These are phyloP conservation scores for Suillus paluster DNA, from an alignment of 768 basidiomycete species.

Conservation along the genomic window DNA sequence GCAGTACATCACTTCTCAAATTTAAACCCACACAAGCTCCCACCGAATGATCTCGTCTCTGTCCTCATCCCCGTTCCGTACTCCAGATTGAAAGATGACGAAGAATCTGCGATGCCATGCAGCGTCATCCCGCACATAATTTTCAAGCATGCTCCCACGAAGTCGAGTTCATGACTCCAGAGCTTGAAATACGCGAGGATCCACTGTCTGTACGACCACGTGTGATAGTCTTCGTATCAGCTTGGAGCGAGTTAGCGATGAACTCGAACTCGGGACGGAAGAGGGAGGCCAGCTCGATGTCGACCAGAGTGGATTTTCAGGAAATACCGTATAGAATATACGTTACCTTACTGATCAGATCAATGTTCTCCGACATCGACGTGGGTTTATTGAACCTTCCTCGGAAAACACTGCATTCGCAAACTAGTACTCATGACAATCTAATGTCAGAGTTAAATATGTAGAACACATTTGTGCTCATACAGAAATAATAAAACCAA, in stretches of 20 bases:
- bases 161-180: constrained; percentile 76
- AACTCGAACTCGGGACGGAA: constrained; percentile 82
- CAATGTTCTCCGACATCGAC: too few relatives aligned
- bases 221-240: constrained; percentile 96
- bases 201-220: constrained; percentile 99
- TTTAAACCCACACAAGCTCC: constrained; percentile 71
- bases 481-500: background rate
- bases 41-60: constrained; percentile 60
- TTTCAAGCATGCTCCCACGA: constrained; percentile 64
- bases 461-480: background rate
- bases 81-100: constrained; percentile 73
- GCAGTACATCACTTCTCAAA: constrained; percentile 10
- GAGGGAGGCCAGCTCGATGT: too few relatives aligned
- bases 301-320: too few relatives aligned
- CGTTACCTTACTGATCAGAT: too few relatives aligned
- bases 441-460: background rate
- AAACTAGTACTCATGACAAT: too few relatives aligned
- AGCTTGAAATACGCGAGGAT: constrained; percentile 85
- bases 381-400: background rate
- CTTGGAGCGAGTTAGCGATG: constrained; percentile 69
- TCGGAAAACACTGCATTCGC: too few relatives aligned
- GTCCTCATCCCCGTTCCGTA: constrained; percentile 65
- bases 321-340: too few relatives aligned
- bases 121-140: constrained; percentile 92
- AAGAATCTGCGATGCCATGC: constrained; percentile 98